Percentiles rank a stretch among this genome's conserved stretches.
These are phyloP conservation scores for Komagataella phaffii DNA, from an alignment of 805 yeast species.

Conservation along the genomic window DNA sequence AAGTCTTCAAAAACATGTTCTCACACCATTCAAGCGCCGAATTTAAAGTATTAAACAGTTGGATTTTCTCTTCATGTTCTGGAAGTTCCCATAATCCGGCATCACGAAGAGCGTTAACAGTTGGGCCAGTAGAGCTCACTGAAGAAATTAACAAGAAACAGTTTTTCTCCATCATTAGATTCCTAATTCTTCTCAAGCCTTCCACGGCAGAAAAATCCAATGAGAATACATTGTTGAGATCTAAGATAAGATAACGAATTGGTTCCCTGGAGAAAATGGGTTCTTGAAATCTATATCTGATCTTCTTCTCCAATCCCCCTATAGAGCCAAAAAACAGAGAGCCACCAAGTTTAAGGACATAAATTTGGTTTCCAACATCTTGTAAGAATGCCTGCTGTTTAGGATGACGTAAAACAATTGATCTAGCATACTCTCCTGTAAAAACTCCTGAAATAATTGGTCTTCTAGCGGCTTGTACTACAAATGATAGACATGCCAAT, in stretches of 20 bases:
- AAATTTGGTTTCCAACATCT: slow-evolving; percentile 83
- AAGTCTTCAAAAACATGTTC: slow-evolving; percentile 65
- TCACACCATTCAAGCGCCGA: slow-evolving; percentile 96
- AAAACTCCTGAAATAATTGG: slow-evolving; percentile 74
- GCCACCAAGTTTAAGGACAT: slow-evolving; percentile 77
- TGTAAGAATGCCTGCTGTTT: slow-evolving; percentile 74
- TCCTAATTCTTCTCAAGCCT: slow-evolving; percentile 78
- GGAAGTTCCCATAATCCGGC: slow-evolving; percentile 66
- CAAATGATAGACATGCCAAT: slow-evolving; percentile 87
- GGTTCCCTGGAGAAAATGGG: slow-evolving; percentile 36
- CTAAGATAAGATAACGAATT: slow-evolving; percentile 70
- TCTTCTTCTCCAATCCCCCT: slow-evolving; percentile 74
- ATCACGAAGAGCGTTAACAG: slow-evolving; percentile 61
- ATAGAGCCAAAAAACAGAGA: slow-evolving; percentile 91
- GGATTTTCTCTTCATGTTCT: slow-evolving; percentile 29
- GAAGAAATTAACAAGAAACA: slow-evolving; percentile 72
- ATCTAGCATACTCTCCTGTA: slow-evolving; percentile 80
- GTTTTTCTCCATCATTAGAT: slow-evolving; percentile 54
- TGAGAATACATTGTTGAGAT: slow-evolving; percentile 67
- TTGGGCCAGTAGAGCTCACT: slow-evolving; percentile 44
- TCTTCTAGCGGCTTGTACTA: slow-evolving; percentile 78
- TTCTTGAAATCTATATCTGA: slow-evolving; percentile 53
- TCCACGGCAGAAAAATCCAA: slow-evolving; percentile 95
- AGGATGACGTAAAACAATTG: slow-evolving; percentile 86
- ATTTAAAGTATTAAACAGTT: slow-evolving; percentile 68